Evolutionary conservation across 1,284 basidiomycete genomes (phyloP), one percentile per base, ranked within the genome.

Genomic region (Papiliotrema nemorosa): DNA sequence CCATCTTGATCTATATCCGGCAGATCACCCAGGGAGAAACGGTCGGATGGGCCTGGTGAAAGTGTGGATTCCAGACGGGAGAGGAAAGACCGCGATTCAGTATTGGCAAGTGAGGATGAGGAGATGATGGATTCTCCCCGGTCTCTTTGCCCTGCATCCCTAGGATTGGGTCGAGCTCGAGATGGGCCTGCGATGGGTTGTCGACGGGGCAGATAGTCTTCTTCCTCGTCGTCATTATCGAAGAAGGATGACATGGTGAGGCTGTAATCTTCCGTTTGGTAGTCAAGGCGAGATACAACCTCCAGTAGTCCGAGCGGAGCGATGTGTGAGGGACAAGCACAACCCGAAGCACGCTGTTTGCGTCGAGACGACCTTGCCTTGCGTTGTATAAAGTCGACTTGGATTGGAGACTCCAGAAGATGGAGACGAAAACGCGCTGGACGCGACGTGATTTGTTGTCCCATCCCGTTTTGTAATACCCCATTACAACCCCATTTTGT

Each of bases 161-260:
- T 13, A 33, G 25, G 25, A 14, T 35, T 42, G n/a, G 21, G 21
- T 12, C 39, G 31, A 21, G 25, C 20, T 13, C 43, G 33, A 10
- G 49, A 47, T 18, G 49, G 44, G 2, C 44, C 44, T 2, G 49
- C 49, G 9, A 21, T 18, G 20, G 42, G 24, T 37, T 44, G 40
- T 1, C 24, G 22, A 18, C 18, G 16, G 22, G 48, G 26, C n/a
- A 22, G 16, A 16, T 38, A 34, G 26, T 47, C 14, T 9, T 33
- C 29, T 2, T 46, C 47, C 13, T 52, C 50, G 4, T 58, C 56
- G 40, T 54, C 53, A 45, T 58, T 49, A 48, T 54, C 46, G 50
- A 55, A 55, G 49, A 58, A 58, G 43, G 48, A 45, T 18, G 53
- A 50, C 57, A 58, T 58, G 56, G 22, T 36, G 43, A 3, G 20